Percentiles rank a stretch among this genome's conserved stretches.
Conservation (phyloP, 495 filamentous ascomycete genomes). For the Elasticomyces elasticus region DNA sequence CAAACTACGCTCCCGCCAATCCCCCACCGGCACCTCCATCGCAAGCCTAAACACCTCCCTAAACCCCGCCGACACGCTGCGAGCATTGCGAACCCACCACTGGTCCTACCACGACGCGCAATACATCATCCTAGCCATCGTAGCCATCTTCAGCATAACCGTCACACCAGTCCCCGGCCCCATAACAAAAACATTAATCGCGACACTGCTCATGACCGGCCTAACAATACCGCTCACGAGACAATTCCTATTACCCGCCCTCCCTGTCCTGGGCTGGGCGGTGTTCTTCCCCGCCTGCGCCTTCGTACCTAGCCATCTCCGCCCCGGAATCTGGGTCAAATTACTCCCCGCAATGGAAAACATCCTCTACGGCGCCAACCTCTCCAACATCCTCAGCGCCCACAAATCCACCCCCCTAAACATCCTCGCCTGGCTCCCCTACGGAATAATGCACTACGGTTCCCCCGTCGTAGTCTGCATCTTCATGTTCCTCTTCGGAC, state of each 20-base stretch:
- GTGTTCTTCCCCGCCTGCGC: slow-evolving; percentile 83
- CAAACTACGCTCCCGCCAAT: slow-evolving; percentile 59
- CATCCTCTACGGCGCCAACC: slow-evolving; percentile 89
- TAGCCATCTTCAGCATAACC: slow-evolving; percentile 70
- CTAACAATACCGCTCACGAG: slow-evolving; percentile 76
- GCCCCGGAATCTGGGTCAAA: slow-evolving; percentile 87
- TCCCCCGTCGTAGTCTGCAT: slow-evolving; percentile 64
- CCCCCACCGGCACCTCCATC: slow-evolving; percentile 60
- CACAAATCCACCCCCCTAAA: slow-evolving; percentile 74
- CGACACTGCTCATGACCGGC: slow-evolving; percentile 56
- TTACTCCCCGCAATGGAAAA: slow-evolving; percentile 93
- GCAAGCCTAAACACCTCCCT: slow-evolving; percentile 72
- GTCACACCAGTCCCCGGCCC: slow-evolving; percentile 67
- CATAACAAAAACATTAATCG: slow-evolving; percentile 56
- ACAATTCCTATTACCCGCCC: slow-evolving; percentile 82
- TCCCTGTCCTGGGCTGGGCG: slow-evolving; percentile 75
- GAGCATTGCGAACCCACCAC: slow-evolving; percentile 57
- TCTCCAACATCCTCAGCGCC: slow-evolving; percentile 88
- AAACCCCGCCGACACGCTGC: slow-evolving; percentile 61
- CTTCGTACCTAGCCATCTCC: slow-evolving; percentile 79
- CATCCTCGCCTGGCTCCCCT: slow-evolving; percentile 85
- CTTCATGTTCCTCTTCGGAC: slow-evolving; percentile 76
- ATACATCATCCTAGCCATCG: slow-evolving; percentile 61
- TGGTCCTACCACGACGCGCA: slow-evolving; percentile 86
- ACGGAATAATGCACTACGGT: slow-evolving; percentile 80